A percentile compares a stretch with the other conserved stretches of the same genome.
phyloP scores from a whole-genome alignment of 2,329 filamentous ascomycete species.

The Aureobasidium musti region DNA sequence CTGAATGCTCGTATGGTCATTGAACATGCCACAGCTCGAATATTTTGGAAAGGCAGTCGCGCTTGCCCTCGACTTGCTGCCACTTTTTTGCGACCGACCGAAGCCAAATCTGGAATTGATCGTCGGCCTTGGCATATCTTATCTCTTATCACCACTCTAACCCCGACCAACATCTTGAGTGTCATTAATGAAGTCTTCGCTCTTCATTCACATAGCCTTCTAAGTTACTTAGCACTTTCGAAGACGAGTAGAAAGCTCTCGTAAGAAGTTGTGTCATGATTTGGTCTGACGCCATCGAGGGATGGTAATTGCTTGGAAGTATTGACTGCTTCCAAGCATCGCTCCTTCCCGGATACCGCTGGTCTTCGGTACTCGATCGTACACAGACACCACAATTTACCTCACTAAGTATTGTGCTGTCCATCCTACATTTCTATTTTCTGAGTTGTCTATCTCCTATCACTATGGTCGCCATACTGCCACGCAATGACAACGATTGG shows the following conservation, averaged over 20 bases:
- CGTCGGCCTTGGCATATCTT: background rate
- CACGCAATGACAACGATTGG: conserved; percentile 30
- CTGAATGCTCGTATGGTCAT: background rate
- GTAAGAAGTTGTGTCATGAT: too few species aligned
- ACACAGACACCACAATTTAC: too few species aligned
- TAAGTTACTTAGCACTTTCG: too few species aligned
- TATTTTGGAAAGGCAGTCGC: background rate
- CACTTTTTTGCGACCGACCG: conserved; percentile 24
- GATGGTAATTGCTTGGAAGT: too few species aligned
- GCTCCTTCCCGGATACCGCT: background rate
- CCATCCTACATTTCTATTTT: background rate
- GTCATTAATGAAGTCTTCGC: too few species aligned
- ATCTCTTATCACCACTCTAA: background rate
- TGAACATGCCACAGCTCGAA: conserved; percentile 2
- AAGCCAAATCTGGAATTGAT: background rate
- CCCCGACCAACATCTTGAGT: background rate
- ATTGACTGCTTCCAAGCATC: too few species aligned
- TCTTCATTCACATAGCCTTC: too few species aligned
- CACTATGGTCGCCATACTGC: conserved; percentile 2
- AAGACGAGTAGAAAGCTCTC: too few species aligned
- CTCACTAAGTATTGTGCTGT: too few species aligned
- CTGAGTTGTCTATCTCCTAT: background rate
- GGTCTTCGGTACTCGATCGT: too few species aligned
- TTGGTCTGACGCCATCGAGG: too few species aligned
- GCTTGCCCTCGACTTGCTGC: conserved; percentile 1